phyloP scores from a whole-genome alignment of 1,284 basidiomycete species.

The Leccinum griseonigrum region DNA sequence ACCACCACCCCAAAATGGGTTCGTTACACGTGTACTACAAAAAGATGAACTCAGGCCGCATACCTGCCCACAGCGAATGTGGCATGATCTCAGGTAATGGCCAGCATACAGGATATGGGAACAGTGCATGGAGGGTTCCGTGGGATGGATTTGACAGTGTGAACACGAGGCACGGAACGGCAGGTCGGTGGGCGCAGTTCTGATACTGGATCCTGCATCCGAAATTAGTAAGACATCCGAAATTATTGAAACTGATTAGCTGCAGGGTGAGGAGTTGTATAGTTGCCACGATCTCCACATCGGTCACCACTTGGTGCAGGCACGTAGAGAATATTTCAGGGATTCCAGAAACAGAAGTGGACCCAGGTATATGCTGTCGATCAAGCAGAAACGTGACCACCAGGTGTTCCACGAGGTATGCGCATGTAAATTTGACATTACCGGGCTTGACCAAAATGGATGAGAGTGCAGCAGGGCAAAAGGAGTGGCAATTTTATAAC shows the following conservation, averaged over 20 bases:
- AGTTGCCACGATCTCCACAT: constrained; percentile 3
- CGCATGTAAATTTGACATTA: constrained; percentile 9
- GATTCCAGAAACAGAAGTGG: not conserved
- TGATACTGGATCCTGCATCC: constrained; percentile 12
- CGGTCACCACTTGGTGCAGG: not conserved
- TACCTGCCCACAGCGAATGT: constrained; percentile 13
- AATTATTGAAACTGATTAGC: not conserved
- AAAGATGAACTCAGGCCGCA: constrained; percentile 21
- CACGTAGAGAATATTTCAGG: not conserved
- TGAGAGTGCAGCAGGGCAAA: not conserved
- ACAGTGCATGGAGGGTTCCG: constrained; percentile 16
- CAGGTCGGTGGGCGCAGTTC: constrained; percentile 4
- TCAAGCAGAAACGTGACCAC: constrained; percentile 1
- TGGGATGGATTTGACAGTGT: constrained; percentile 15
- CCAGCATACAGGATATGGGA: constrained; percentile 9
- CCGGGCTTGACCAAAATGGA: constrained; percentile 3
- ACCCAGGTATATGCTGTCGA: not conserved
- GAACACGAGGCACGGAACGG: constrained; percentile 30
- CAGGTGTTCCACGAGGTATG: constrained; percentile 13
- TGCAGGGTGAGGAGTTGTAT: not conserved
- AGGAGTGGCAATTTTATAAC: not conserved
- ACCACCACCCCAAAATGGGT: constrained; percentile 11
- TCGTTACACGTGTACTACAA: constrained; percentile 25
- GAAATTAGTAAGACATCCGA: constrained; percentile 8
- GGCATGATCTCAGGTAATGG: constrained; percentile 11